A percentile compares a stretch with the other conserved stretches of the same genome.
Evolutionary conservation across 139 green algal species (phyloP).

Genomic region (Closterium sp.): DNA sequence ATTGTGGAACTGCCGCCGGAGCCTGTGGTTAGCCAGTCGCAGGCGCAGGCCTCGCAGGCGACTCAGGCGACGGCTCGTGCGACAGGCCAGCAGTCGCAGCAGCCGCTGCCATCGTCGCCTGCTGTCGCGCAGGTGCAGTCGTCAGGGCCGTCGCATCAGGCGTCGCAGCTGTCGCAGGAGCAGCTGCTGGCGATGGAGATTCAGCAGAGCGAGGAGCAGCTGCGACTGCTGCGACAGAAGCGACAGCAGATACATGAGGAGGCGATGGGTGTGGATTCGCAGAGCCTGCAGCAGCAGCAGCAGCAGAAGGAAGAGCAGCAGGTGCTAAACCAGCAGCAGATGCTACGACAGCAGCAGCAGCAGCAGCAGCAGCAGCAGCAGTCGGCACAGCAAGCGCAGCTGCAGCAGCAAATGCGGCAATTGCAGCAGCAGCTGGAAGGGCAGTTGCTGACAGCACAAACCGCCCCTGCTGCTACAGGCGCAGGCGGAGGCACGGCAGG

Average conservation of each 20-base stretch:
- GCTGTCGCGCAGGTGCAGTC: neutral
- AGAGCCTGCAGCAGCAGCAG: neutral
- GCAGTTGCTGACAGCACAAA: neutral
- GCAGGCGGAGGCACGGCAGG: neutral
- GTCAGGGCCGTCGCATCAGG: neutral
- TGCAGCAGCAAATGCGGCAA: neutral
- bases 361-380: neutral
- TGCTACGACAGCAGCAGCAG: neutral
- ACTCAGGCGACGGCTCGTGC: neutral
- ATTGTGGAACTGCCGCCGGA: neutral
- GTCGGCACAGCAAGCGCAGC: neutral
- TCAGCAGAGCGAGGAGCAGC: neutral
- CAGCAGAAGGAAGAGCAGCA: neutral
- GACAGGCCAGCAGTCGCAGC: neutral
- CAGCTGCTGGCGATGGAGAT: neutral
- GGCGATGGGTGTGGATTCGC: neutral
- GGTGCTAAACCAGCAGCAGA: neutral
- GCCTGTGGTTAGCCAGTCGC: neutral
- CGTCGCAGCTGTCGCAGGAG: neutral
- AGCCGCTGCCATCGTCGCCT: neutral
- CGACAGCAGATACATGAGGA: neutral
- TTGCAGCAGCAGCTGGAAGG: conserved; percentile 4
- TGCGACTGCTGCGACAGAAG: neutral
- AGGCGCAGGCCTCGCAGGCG: neutral
- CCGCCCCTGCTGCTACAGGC: neutral